Evolutionary conservation across 2,329 filamentous ascomycete genomes (phyloP).

Genomic region (Nigrospora sphaerica): DNA sequence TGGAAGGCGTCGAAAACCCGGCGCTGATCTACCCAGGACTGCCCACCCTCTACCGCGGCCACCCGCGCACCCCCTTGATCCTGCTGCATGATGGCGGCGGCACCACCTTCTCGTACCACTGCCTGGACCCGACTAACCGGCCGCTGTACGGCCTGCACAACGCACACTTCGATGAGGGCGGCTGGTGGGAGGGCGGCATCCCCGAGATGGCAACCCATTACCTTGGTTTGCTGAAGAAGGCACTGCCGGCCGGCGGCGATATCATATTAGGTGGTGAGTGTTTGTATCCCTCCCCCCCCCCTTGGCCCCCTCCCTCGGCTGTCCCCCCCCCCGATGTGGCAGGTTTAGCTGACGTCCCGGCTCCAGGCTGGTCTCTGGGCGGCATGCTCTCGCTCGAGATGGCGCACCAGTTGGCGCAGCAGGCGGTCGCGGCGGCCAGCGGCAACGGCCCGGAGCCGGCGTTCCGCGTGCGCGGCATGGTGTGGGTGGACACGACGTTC

Average conservation of each 20-base stretch:
- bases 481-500: conserved; percentile 46
- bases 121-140: conserved; percentile 40
- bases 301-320: background rate
- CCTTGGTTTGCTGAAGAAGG: conserved; percentile 32
- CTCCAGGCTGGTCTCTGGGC: conserved; percentile 45
- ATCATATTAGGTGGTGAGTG: conserved; percentile 40
- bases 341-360: background rate
- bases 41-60: conserved; percentile 5
- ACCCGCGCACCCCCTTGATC: conserved; percentile 36
- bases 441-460: conserved; percentile 2
- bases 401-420: conserved; percentile 31
- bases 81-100: conserved; percentile 56
- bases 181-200: conserved; percentile 43
- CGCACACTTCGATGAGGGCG: conserved; percentile 39
- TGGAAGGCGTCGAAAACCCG: conserved; percentile 14
- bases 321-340: background rate
- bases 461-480: conserved; percentile 38
- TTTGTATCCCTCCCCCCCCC: background rate
- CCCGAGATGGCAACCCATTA: conserved; percentile 48
- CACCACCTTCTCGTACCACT: conserved; percentile 51
- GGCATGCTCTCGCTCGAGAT: conserved; percentile 45
- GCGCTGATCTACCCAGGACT: conserved; percentile 19
- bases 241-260: conserved; percentile 26
- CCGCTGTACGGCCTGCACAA: conserved; percentile 48
- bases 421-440: conserved; percentile 13